Evolutionary conservation across 1,284 basidiomycete genomes (phyloP).

Genomic region (Mycena sp.): DNA sequence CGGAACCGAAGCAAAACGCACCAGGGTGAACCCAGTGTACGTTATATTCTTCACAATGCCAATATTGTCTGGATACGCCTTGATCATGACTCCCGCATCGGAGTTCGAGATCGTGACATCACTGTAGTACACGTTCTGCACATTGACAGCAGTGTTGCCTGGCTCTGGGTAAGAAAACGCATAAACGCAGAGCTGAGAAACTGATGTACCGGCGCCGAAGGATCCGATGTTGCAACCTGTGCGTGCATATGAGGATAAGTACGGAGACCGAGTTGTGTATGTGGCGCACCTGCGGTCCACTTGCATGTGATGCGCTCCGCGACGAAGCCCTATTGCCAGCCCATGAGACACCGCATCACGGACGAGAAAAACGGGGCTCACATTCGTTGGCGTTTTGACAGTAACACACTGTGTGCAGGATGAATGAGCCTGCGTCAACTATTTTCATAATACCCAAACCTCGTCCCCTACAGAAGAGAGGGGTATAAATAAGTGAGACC

Average conservation of each 20-base stretch:
- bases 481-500: not conserved
- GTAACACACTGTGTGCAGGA: slow-evolving; percentile 37
- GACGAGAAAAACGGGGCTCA: not conserved
- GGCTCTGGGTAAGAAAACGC: too few species aligned
- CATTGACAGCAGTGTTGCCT: slow-evolving; percentile 19
- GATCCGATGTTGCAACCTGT: slow-evolving; percentile 35
- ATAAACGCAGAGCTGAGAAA: not conserved
- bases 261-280: too few species aligned
- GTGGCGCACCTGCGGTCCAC: slow-evolving; percentile 24
- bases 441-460: not conserved
- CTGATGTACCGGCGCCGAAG: slow-evolving; percentile 23
- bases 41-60: slow-evolving; percentile 32
- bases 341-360: not conserved
- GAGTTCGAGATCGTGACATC: slow-evolving; percentile 34
- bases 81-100: slow-evolving; percentile 33
- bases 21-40: slow-evolving; percentile 22
- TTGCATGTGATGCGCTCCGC: slow-evolving; percentile 32
- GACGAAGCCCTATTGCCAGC: slow-evolving; percentile 25
- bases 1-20: not conserved
- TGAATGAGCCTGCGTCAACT: too few species aligned
- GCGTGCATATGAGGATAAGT: too few species aligned
- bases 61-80: slow-evolving; percentile 33
- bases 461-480: slow-evolving; percentile 4
- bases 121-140: slow-evolving; percentile 33
- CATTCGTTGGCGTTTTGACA: slow-evolving; percentile 37